Base-by-base conservation (phyloP, 2,329 filamentous ascomycete species). In the Aspergillus alliaceus region DNA sequence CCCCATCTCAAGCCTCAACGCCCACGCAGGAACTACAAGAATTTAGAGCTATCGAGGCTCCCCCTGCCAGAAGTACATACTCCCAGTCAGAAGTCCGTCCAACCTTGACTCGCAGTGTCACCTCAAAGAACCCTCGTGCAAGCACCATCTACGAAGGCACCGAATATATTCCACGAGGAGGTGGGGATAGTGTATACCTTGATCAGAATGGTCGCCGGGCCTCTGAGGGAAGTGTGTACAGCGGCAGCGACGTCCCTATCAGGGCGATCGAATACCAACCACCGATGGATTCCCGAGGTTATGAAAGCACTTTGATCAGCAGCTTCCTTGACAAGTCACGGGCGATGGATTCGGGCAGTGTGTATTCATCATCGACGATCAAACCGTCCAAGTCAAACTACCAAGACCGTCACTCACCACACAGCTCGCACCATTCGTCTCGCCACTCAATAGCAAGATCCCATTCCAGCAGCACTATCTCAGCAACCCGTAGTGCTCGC, bases 231-330 rank as follows among this genome's bases (percentile, higher is more conserved):
- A 75, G 71, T 59, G 53, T 75, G 40, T 76, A 75, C 63, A 67
- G 64, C 24, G 69, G 65, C 1, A 66, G 68, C 24, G 69, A 76
- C 27, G 54, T 70, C 2, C 72, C 74, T 8, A 62, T 77, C 51
- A 71, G 75, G 8, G 72, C 75, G 51, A 77, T 77, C 58, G 75
- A 77, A 54, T 76, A 74, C 49, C 66, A 70, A 12, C 69, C 71
- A 3, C 56, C 63, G 12, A 61, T 66, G 57, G 66, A 65, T 40
- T 61, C 66, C 40, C 67, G 68, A 3, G 69, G 65, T 59, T 69
- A 70, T 51, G 69, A 72, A 46, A 74, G 73, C 59, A 75, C 75
- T 6, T 71, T 77, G 55, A 76, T 77, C 65, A 77, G 74, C 69
- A 75, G 72, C 59, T 77, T 74, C 63, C 68, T 66, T 29, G 74